Conservation (phyloP, 2,329 filamentous ascomycete genomes). For the Fusarium vanettenii region DNA sequence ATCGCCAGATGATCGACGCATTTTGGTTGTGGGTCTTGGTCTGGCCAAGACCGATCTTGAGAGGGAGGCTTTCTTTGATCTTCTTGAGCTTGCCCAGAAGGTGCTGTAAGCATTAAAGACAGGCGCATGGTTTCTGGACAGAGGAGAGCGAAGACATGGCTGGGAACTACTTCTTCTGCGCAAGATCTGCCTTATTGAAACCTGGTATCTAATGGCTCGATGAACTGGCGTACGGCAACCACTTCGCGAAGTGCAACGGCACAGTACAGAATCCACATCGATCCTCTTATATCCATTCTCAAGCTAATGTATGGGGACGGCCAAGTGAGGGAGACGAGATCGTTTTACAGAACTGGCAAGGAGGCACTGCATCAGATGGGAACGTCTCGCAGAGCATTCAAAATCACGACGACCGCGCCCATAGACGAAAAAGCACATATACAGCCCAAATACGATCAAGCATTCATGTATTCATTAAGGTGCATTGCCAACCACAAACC, state of each 20-base stretch:
- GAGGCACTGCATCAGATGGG: not conserved
- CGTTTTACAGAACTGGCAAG: not conserved
- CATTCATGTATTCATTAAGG: slow-evolving; percentile 46
- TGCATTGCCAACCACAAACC: slow-evolving; percentile 40
- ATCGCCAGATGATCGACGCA: slow-evolving; percentile 72
- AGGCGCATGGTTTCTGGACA: not conserved
- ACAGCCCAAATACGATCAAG: slow-evolving; percentile 2
- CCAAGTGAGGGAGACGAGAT: not conserved
- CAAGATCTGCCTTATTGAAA: not conserved
- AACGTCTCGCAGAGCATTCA: not conserved
- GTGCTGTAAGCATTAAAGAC: slow-evolving; percentile 55
- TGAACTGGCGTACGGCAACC: not conserved
- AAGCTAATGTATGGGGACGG: not conserved
- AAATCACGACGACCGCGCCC: not conserved
- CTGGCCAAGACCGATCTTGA: slow-evolving; percentile 62
- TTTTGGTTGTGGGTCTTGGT: slow-evolving; percentile 71
- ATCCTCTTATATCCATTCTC: not conserved
- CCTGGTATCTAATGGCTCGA: not conserved
- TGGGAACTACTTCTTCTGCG: no score
- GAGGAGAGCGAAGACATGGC: not conserved
- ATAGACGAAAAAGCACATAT: not conserved
- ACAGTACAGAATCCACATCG: not conserved
- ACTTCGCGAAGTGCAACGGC: not conserved
- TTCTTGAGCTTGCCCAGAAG: slow-evolving; percentile 71
- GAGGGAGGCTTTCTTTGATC: slow-evolving; percentile 71